Percentiles rank a stretch among this genome's conserved stretches.
Evolutionary conservation across 1,284 basidiomycete species (phyloP).

Genomic region (Golubevia sp.): DNA sequence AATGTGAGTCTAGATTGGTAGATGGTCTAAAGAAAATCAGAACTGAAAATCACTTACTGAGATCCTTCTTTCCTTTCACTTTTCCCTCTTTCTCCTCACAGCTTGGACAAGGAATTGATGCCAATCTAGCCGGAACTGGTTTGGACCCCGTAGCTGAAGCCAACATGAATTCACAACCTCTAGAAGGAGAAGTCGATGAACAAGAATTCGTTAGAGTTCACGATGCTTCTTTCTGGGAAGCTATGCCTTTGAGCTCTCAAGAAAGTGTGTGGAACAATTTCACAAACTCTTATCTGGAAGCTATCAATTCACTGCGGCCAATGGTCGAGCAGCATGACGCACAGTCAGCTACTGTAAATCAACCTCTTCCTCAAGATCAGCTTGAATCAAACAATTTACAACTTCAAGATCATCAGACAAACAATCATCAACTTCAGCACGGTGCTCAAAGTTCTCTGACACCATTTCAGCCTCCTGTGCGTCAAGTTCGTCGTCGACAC

Average conservation of each 20-base stretch:
- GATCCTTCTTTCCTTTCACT: too few species aligned
- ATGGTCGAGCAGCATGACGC: neutral
- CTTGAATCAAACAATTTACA: too few species aligned
- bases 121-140: conserved; percentile 16
- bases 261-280: conserved; percentile 34
- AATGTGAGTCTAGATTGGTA: too few species aligned
- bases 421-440: too few species aligned
- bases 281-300: conserved; percentile 27
- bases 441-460: too few species aligned
- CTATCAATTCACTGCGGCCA: conserved; percentile 11
- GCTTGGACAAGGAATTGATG: conserved; percentile 26
- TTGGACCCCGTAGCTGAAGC: neutral
- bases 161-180: too few species aligned
- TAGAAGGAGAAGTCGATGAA: conserved; percentile 11
- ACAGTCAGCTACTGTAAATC: neutral
- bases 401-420: too few species aligned
- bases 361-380: too few species aligned
- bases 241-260: conserved; percentile 28
- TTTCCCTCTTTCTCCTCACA: neutral
- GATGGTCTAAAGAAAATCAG: too few species aligned
- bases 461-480: too few species aligned
- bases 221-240: conserved; percentile 34
- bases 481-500: too few species aligned
- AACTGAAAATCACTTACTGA: too few species aligned
- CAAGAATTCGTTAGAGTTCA: conserved; percentile 25